These are phyloP conservation scores for Solanum etuberosum DNA, from an alignment of 257 asterid genomes.

Conservation along the genomic window DNA sequence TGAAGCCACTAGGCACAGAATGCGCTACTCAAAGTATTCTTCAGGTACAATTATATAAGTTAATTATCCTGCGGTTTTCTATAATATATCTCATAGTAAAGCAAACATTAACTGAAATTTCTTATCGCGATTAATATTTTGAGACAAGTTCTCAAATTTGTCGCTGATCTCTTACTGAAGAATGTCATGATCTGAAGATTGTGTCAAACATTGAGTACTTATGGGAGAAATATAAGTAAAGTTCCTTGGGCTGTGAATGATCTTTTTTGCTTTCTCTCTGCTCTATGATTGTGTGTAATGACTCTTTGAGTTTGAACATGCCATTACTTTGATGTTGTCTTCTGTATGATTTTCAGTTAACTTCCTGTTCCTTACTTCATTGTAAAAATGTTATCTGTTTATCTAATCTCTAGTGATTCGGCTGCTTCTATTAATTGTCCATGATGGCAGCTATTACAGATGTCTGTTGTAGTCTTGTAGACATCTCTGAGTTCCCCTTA, in stretches of 20 bases:
- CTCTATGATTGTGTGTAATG: not conserved
- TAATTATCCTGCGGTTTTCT: not conserved
- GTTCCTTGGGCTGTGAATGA: not conserved
- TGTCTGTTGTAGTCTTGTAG: not conserved
- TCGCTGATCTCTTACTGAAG: not conserved
- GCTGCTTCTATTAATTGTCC: not conserved
- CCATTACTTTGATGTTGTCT: not conserved
- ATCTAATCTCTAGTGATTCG: not conserved
- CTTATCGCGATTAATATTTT: not conserved
- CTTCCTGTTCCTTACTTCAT: not conserved
- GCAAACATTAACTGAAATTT: not conserved
- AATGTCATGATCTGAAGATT: not conserved
- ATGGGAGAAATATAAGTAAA: not conserved
- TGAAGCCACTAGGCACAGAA: constrained; percentile 96
- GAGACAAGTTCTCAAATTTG: not conserved
- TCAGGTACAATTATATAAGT: constrained; percentile 44
- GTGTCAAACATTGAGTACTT: not conserved
- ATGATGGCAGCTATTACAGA: not conserved
- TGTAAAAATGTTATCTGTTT: not conserved
- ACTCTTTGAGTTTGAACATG: not conserved
- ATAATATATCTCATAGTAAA: not conserved
- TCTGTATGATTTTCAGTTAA: not conserved
- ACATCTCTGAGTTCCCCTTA: not conserved
- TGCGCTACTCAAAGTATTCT: constrained; percentile 98
- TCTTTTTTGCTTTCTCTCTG: not conserved